Evolutionary conservation across 495 filamentous ascomycete genomes (phyloP).

Genomic region (Neurospora pannonica): DNA sequence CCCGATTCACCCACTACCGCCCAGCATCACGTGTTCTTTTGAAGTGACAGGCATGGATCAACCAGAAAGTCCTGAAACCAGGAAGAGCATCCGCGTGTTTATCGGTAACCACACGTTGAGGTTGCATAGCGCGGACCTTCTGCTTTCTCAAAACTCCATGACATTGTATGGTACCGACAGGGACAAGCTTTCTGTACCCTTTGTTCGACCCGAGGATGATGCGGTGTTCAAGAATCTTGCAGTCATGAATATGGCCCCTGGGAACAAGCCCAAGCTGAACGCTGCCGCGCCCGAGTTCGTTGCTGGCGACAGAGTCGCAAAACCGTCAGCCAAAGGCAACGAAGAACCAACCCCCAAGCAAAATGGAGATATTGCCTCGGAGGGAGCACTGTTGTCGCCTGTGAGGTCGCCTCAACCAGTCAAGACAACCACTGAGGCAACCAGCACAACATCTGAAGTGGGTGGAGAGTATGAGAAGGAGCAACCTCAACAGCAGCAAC

Average conservation of each 20-base stretch:
- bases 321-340: slow-evolving; percentile 9
- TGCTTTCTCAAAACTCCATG: slow-evolving; percentile 85
- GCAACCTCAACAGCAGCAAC: slow-evolving; percentile 10
- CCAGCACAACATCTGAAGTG: slow-evolving; percentile 30
- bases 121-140: slow-evolving; percentile 77
- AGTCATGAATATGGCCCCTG: slow-evolving; percentile 44
- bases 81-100: slow-evolving; percentile 62
- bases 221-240: slow-evolving; percentile 64
- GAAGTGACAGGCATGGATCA: slow-evolving; percentile 51
- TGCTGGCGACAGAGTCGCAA: slow-evolving; percentile 24
- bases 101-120: slow-evolving; percentile 82
- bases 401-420: slow-evolving; percentile 23
- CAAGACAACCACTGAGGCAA: slow-evolving; percentile 22
- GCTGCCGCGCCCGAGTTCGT: slow-evolving; percentile 41
- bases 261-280: slow-evolving; percentile 35
- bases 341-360: slow-evolving; percentile 11
- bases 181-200: slow-evolving; percentile 82
- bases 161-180: slow-evolving; percentile 78
- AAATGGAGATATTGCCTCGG: slow-evolving; percentile 9
- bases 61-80: slow-evolving; percentile 33
- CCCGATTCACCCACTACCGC: slow-evolving; percentile 62
- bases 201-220: slow-evolving; percentile 89
- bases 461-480: slow-evolving; percentile 29
- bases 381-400: slow-evolving; percentile 17
- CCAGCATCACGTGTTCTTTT: slow-evolving; percentile 68